Conservation (phyloP, 495 filamentous ascomycete species). For the Haplographium delicatum region DNA sequence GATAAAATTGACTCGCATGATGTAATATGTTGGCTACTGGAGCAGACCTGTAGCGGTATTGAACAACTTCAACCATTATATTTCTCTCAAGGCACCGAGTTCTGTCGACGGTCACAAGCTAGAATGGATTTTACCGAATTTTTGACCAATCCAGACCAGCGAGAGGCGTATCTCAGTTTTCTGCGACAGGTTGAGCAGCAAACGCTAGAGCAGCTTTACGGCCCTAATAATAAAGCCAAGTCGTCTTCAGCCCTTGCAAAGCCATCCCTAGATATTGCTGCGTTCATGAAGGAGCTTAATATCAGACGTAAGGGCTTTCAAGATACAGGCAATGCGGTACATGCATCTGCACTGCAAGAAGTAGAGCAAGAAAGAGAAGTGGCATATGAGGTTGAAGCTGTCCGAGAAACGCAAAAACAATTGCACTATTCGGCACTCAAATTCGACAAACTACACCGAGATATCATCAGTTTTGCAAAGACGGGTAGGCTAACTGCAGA, state of each 20-base stretch:
- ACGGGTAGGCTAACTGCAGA: slow-evolving; percentile 33
- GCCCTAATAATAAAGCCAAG: slow-evolving; percentile 19
- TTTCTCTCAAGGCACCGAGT: slow-evolving; percentile 52
- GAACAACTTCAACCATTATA: slow-evolving; percentile 52
- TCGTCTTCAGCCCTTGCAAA: not conserved
- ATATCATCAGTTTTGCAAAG: slow-evolving; percentile 33
- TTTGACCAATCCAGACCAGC: slow-evolving; percentile 26
- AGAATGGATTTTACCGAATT: slow-evolving; percentile 18
- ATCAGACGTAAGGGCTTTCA: slow-evolving; percentile 22
- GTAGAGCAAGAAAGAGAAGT: slow-evolving; percentile 44
- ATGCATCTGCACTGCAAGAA: slow-evolving; percentile 36
- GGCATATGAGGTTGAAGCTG: slow-evolving; percentile 33
- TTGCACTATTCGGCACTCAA: slow-evolving; percentile 23
- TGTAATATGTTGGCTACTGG: slow-evolving; percentile 50
- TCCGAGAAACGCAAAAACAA: slow-evolving; percentile 37
- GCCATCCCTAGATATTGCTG: slow-evolving; percentile 15
- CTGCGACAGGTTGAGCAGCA: slow-evolving; percentile 39
- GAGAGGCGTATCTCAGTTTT: slow-evolving; percentile 31
- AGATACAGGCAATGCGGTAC: slow-evolving; percentile 28
- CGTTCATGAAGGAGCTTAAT: slow-evolving; percentile 28
- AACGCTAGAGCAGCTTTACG: slow-evolving; percentile 42
- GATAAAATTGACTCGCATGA: slow-evolving; percentile 7
- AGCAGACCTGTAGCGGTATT: slow-evolving; percentile 53
- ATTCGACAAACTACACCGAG: slow-evolving; percentile 32
- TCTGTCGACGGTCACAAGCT: slow-evolving; percentile 38